phyloP scores from a whole-genome alignment of 1,284 basidiomycete species.

The Fomitopsis palustris region DNA sequence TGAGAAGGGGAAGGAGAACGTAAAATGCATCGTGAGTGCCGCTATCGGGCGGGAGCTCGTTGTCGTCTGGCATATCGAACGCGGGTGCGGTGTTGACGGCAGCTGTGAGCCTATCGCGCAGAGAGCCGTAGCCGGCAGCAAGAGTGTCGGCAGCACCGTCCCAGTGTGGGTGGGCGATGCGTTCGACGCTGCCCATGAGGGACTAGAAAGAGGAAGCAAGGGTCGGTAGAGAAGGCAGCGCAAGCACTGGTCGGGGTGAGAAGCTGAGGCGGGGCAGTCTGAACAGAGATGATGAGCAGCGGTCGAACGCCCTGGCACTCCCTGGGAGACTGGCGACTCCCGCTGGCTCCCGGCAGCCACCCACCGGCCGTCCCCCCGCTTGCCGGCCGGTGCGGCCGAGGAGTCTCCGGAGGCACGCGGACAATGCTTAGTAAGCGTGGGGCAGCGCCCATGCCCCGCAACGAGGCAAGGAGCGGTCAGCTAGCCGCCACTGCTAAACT shows the following conservation, averaged over 20 bases:
- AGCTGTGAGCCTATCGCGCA: constrained; percentile 24
- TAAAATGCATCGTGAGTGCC: constrained; percentile 53
- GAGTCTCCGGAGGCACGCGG: background rate
- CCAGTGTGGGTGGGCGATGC: constrained; percentile 13
- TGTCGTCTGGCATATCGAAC: constrained; percentile 22
- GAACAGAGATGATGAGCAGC: constrained; percentile 5
- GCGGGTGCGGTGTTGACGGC: constrained; percentile 8
- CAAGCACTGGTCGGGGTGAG: constrained; percentile 12
- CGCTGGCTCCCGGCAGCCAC: background rate
- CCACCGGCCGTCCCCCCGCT: background rate
- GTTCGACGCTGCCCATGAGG: constrained; percentile 15
- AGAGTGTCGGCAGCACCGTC: constrained; percentile 14
- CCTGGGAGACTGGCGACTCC: background rate
- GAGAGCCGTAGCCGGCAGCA: constrained; percentile 19
- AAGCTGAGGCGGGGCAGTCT: constrained; percentile 8
- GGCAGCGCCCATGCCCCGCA: constrained; percentile 5
- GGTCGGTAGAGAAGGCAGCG: constrained; percentile 3
- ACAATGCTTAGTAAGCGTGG: constrained; percentile 10
- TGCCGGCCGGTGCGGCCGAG: background rate
- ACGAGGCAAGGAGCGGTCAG: background rate
- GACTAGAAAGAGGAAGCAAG: constrained; percentile 6
- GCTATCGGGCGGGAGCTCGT: constrained; percentile 14
- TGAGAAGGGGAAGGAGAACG: constrained; percentile 86
- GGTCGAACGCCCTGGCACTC: background rate
- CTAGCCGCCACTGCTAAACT: background rate